Percentiles rank a stretch among this genome's conserved stretches.
phyloP scores from a whole-genome alignment of 495 filamentous ascomycete genomes.

The Bacidia rubella region DNA sequence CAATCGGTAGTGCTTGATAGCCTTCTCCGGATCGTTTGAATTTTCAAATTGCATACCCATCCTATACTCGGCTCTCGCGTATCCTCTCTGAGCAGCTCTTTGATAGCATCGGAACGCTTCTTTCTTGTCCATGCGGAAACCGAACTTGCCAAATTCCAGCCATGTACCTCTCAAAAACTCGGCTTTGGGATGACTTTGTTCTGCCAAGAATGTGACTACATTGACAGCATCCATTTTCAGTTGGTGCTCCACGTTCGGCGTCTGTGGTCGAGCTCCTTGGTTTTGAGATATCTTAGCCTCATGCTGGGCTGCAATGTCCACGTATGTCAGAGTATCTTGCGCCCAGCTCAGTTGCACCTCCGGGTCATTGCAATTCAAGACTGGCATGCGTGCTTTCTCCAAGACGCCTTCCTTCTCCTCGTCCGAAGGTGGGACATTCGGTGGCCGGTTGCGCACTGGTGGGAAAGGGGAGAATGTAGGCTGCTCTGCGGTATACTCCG shows the following conservation, averaged over 20 bases:
- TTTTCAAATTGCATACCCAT: slow-evolving; percentile 98
- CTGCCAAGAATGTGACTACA: slow-evolving; percentile 76
- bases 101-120: slow-evolving; percentile 81
- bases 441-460: slow-evolving; percentile 60
- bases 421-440: slow-evolving; percentile 87
- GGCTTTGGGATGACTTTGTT: slow-evolving; percentile 85
- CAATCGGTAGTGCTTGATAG: slow-evolving; percentile 72
- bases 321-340: slow-evolving; percentile 77
- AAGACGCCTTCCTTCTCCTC: slow-evolving; percentile 84
- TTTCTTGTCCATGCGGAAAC: slow-evolving; percentile 74
- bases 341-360: slow-evolving; percentile 97
- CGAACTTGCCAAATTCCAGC: slow-evolving; percentile 97
- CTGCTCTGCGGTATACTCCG: slow-evolving; percentile 30
- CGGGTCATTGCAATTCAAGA: slow-evolving; percentile 87
- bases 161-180: slow-evolving; percentile 93
- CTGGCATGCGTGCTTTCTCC: slow-evolving; percentile 64
- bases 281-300: slow-evolving; percentile 51
- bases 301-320: slow-evolving; percentile 67
- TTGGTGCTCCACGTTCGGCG: slow-evolving; percentile 78
- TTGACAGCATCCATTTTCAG: slow-evolving; percentile 79
- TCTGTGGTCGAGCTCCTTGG: slow-evolving; percentile 51
- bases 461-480: slow-evolving; percentile 90
- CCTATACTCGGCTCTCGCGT: slow-evolving; percentile 85
- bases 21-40: slow-evolving; percentile 80
- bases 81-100: slow-evolving; percentile 77